These are phyloP conservation scores for Chaetomium sp. DNA, from an alignment of 2,329 filamentous ascomycete genomes.

Conservation along the genomic window DNA sequence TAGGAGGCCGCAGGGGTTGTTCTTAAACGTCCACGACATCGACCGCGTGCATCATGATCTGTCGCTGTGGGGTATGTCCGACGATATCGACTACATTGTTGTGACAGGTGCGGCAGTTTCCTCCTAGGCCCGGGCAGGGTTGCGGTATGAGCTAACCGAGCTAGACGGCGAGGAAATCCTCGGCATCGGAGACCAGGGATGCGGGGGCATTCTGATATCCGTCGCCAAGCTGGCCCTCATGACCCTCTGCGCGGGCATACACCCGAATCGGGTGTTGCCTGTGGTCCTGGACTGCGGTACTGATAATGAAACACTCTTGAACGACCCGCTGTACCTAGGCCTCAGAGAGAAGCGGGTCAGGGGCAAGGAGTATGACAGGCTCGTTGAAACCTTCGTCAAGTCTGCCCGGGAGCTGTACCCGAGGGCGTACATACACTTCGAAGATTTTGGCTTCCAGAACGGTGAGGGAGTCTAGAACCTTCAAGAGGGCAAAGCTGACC, in stretches of 20 bases:
- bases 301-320: slow-evolving; percentile 72
- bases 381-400: slow-evolving; percentile 74
- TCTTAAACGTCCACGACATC: slow-evolving; percentile 71
- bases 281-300: slow-evolving; percentile 87
- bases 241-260: slow-evolving; percentile 83
- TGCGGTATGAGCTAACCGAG: background rate
- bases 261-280: slow-evolving; percentile 75
- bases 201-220: slow-evolving; percentile 81
- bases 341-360: slow-evolving; percentile 66
- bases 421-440: slow-evolving; percentile 82
- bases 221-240: slow-evolving; percentile 81
- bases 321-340: slow-evolving; percentile 80
- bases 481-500: background rate
- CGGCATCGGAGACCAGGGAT: slow-evolving; percentile 86
- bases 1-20: slow-evolving; percentile 77
- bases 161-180: slow-evolving; percentile 70
- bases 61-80: slow-evolving; percentile 65
- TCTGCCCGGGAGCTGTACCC: slow-evolving; percentile 71
- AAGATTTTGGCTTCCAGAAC: slow-evolving; percentile 82
- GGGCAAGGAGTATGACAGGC: slow-evolving; percentile 73
- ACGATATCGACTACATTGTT: slow-evolving; percentile 86
- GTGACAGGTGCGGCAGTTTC: slow-evolving; percentile 63
- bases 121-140: background rate
- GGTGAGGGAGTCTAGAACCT: slow-evolving; percentile 42
- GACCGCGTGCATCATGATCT: slow-evolving; percentile 68